Evolutionary conservation across 2,329 filamentous ascomycete genomes (phyloP), one percentile per base, ranked within the genome.

Genomic region (Claviceps cyperi): DNA sequence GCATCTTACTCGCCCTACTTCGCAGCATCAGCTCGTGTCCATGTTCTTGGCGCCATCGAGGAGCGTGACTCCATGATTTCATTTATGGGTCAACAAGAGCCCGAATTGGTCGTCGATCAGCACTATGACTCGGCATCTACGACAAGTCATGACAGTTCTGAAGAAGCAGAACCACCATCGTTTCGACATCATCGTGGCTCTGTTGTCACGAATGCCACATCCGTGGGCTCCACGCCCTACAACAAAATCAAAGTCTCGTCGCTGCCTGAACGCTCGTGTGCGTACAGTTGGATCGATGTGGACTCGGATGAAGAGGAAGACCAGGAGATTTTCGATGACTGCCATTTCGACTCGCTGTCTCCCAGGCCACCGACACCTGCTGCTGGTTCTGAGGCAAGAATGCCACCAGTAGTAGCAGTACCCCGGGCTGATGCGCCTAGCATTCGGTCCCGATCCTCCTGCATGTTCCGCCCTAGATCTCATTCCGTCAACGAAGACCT

Each of bases 271-370:
- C 53, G 49, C 43, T 53, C 54, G 40, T 55, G 55, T 24, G 59
- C 60, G 19, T 57, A 61, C 43, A 69, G 65, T 47, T 69, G 67
- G 67, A 64, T 69, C 6, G 66, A 67, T 17, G 53, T 56, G 14
- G 65, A 68, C 36, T 66, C 65, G 2, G 66, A 68, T 41, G 55
- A 58, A 2, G 64, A 64, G 8, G 57, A 59, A 38, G 53, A 50
- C 1, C 43, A 54, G n/a, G 51, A 56, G 4, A 43, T 43, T 11
- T 15, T 19, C 3, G 43, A 49, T 14, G 32, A 57, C 47, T 35
- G 37, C 21, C 36, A 54, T 11, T 5, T 48, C 19, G 38, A 50
- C 37, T 47, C 57, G 7, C 53, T 63, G 13, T 62, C 62, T 11
- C 64, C 64, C 2, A 54, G 65, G 47, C 63, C 64, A 13, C 60